Base-by-base conservation (phyloP, 345 rosid species). In the Citrus reticulata region DNA sequence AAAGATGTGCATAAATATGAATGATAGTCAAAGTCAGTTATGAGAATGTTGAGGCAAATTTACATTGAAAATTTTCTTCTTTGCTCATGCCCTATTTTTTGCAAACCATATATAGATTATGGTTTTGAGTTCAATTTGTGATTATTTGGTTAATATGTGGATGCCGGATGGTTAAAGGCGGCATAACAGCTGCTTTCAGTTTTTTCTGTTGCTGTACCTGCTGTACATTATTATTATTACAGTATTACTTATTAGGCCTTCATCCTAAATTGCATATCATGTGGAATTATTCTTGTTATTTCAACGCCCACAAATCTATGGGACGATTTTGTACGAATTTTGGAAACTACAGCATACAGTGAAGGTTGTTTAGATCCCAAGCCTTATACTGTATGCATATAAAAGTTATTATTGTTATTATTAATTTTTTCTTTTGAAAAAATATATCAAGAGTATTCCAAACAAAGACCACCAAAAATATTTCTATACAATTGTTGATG, bases 1-100 rank as follows among this genome's bases (percentile, higher is more conserved):
- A 74, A 82, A 82, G 60, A 64, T 82, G 81, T 82, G 78, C 81
- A 74, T 82, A 82, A 69, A 74, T 17, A 16, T 82, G 76, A 74
- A 82, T 82, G 51, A 69, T 73, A 82, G 79, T 73, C 51, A 25
- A 69, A 76, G 61, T 55, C 83, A 71, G 80, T 70, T 51, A 22
- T 25, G 80, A 51, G 72, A 22, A 39, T 81, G 57, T 62, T 71
- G 61, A 64, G 80, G 73, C 65, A 40, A 65, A 39, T 66, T 76
- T 76, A 76, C 61, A 55, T 63, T 74, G 75, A 30, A 77, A 32
- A n/a, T 40, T 74, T 39, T 57, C 51, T 49, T 54, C 68, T 46
- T 61, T 30, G 70, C 62, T 57, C 73, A 66, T 58, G n/a, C 68
- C 78, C 74, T 32, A 24, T 46, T 73, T 79, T 72, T 74, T 25